These are phyloP conservation scores for Colletotrichum spinosum DNA, from an alignment of 2,329 filamentous ascomycete species.

Conservation along the genomic window DNA sequence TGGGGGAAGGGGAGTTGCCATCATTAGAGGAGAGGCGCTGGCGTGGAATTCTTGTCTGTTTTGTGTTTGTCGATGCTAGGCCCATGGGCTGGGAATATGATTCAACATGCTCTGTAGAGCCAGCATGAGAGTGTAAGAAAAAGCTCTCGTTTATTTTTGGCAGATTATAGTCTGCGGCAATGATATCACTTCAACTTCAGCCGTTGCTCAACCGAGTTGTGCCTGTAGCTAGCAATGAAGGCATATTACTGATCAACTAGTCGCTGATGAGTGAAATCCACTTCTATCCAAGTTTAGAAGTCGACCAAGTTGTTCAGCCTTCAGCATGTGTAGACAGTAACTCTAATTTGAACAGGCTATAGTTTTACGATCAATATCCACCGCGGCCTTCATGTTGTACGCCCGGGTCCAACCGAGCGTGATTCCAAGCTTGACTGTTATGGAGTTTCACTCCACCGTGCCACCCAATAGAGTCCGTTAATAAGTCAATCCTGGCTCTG, in stretches of 20 bases:
- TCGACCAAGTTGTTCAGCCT: not conserved
- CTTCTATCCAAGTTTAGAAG: not conserved
- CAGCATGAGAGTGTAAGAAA: not conserved
- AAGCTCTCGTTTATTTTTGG: not conserved
- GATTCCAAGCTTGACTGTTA: no score
- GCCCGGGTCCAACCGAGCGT: no score
- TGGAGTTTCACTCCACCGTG: no score
- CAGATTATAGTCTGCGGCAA: not conserved
- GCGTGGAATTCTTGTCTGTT: no score
- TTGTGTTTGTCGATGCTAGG: not conserved
- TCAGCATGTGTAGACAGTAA: no score
- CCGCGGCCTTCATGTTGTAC: no score
- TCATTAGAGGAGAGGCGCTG: no score
- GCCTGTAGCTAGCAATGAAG: not conserved
- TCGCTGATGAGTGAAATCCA: not conserved
- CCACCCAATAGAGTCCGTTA: no score
- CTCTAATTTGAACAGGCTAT: no score
- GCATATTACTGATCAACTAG: not conserved
- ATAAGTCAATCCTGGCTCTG: no score
- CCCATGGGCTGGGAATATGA: not conserved
- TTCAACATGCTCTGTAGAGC: no score
- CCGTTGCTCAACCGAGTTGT: not conserved
- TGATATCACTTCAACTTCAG: not conserved
- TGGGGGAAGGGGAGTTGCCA: not conserved
- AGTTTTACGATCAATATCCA: not conserved